Evolutionary conservation across 2,329 filamentous ascomycete species (phyloP).

Genomic region (Penicillium sp.): DNA sequence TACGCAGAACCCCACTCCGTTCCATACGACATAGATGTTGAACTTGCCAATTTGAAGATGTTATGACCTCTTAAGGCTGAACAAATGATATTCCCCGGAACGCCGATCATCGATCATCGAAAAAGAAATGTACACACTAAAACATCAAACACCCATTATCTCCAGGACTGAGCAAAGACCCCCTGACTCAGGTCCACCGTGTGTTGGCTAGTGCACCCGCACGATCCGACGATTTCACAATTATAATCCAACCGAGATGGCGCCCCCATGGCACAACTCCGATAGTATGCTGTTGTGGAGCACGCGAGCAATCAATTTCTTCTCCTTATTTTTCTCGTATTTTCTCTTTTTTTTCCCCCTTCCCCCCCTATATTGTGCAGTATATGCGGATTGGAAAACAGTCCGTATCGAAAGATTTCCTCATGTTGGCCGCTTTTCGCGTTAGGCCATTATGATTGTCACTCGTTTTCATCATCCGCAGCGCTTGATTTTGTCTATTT

Average conservation of each 20-base stretch:
- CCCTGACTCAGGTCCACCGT: slow-evolving; percentile 1
- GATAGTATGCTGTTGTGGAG: slow-evolving; percentile 8
- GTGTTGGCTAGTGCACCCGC: slow-evolving; percentile 5
- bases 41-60: neutral
- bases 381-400: slow-evolving; percentile 2
- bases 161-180: neutral
- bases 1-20: neutral
- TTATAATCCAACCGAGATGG: neutral
- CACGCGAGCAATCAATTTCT: slow-evolving; percentile 6
- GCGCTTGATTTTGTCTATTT: slow-evolving; percentile 28
- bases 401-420: neutral
- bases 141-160: neutral
- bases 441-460: slow-evolving; percentile 19
- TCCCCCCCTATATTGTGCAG: neutral
- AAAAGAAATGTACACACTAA: neutral
- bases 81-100: neutral
- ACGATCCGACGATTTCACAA: slow-evolving; percentile 2
- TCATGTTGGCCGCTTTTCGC: neutral
- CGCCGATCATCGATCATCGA: neutral
- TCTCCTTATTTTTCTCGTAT: neutral
- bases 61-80: neutral
- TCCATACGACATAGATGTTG: neutral
- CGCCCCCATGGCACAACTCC: slow-evolving; percentile 2
- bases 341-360: neutral
- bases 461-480: slow-evolving; percentile 24